Evolutionary conservation across 495 filamentous ascomycete genomes (phyloP).

Genomic region (Podospora conica): DNA sequence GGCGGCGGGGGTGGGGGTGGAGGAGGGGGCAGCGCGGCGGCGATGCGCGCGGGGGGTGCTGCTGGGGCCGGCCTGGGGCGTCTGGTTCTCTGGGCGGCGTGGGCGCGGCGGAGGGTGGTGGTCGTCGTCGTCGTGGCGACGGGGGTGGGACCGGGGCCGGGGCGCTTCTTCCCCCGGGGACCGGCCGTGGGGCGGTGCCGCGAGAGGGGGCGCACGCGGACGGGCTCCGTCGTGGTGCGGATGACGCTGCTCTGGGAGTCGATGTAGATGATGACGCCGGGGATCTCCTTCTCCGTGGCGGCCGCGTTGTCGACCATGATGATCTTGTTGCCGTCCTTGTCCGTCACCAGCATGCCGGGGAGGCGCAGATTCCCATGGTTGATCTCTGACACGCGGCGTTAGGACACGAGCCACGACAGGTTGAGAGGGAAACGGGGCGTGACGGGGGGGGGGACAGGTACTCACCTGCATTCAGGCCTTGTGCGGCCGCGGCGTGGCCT

Average conservation of each 20-base stretch:
- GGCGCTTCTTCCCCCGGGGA: constrained; percentile 4
- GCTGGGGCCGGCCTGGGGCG: background rate
- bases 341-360: background rate
- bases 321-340: constrained; percentile 4
- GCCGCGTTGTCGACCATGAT: constrained; percentile 5
- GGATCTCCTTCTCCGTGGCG: constrained; percentile 13
- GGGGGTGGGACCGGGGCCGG: background rate
- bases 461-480: constrained; percentile 2
- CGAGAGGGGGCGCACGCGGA: constrained; percentile 2
- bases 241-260: constrained; percentile 55
- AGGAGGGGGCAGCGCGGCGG: background rate
- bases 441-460: background rate
- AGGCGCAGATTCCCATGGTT: constrained; percentile 1
- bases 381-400: background rate
- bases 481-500: background rate
- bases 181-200: constrained; percentile 16
- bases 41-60: background rate
- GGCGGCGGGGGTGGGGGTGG: background rate
- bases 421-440: background rate
- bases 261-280: constrained; percentile 57
- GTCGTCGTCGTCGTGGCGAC: background rate
- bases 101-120: background rate
- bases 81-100: background rate
- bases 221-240: constrained; percentile 29
- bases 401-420: background rate